Base-by-base conservation (phyloP, 371 early-diverging fungal genomes). In the Amoeboaphelidium protococcarum region DNA sequence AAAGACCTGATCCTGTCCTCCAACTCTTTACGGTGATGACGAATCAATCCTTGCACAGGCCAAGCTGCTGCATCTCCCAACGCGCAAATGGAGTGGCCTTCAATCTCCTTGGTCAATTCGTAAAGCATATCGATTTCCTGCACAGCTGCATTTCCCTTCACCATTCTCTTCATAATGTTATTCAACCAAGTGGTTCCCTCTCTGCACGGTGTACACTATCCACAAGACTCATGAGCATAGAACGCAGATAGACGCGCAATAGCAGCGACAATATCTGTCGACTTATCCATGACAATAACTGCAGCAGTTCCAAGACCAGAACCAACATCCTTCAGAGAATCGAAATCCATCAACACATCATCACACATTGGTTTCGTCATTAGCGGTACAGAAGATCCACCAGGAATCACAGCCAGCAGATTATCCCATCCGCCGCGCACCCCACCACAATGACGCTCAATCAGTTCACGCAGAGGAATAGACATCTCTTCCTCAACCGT, bases 371-470 rank as follows among this genome's bases (percentile, higher is more conserved):
- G 48, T 56, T 79, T 79, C 45, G 90, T 84, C 48, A 94, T 58
- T 37, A 91, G 73, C 1, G 90, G 95, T 20, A 88, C 89, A 12
- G 95, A 91, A 19, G 82, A 84, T 49, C 92, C 95, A 62, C 95
- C 92, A 2, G 92, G 95, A 54, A 94, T 83, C 56, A 94, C 84
- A 53, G 84, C 95, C 42, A 91, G 68, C 40, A 91, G 66, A 66
- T 94, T 91, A 64, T 94, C 95, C 95, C 95, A 94, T n/a, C 95
- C 95, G 46, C 95, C 95, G 25, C 76, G 75, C 45, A 94, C 81
- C 57, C 95, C 95, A 54, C 95, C 95, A 59, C 81, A 80, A 68
- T 94, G 95, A 60, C 79, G 78, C 57, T 94, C 95, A 48, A 94
- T 79, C 56, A 94, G 64, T 54, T 90, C 95, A 47, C 67, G 67